Evolutionary conservation across 2,329 filamentous ascomycete species (phyloP).

Genomic region (Penicillium rolfsii): DNA sequence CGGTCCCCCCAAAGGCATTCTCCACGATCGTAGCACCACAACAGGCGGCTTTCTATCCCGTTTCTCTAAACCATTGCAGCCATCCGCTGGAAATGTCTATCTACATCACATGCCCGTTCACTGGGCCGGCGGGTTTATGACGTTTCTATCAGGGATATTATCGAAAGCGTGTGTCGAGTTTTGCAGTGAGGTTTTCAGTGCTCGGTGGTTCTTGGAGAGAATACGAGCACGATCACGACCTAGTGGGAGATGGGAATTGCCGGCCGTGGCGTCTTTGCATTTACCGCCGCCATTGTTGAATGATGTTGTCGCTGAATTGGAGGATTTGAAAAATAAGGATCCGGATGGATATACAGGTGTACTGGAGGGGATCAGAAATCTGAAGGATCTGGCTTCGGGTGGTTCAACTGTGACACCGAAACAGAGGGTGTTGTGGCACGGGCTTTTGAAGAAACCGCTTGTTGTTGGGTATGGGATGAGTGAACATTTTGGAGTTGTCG

Average conservation of each 20-base stretch:
- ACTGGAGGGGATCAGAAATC: neutral
- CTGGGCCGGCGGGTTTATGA: neutral
- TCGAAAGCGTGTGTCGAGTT: neutral
- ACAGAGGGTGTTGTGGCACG: neutral
- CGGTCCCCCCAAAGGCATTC: neutral
- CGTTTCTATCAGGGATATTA: neutral
- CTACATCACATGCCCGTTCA: constrained; percentile 1
- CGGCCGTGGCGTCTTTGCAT: neutral
- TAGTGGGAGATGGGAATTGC: neutral
- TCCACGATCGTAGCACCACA: neutral
- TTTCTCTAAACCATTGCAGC: neutral
- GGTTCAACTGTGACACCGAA: neutral
- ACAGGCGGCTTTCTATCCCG: neutral
- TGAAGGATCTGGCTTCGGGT: neutral
- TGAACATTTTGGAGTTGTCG: neutral
- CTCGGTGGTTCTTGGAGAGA: neutral
- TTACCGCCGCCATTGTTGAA: neutral
- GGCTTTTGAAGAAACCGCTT: neutral
- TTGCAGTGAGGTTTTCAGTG: neutral
- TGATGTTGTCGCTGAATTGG: neutral
- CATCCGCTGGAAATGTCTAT: neutral
- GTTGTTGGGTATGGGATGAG: constrained; percentile 1
- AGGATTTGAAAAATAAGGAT: neutral
- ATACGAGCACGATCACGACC: neutral
- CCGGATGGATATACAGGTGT: neutral